Evolutionary conservation across 2,329 filamentous ascomycete species (phyloP).

Genomic region (Pseudopyricularia javanii): DNA sequence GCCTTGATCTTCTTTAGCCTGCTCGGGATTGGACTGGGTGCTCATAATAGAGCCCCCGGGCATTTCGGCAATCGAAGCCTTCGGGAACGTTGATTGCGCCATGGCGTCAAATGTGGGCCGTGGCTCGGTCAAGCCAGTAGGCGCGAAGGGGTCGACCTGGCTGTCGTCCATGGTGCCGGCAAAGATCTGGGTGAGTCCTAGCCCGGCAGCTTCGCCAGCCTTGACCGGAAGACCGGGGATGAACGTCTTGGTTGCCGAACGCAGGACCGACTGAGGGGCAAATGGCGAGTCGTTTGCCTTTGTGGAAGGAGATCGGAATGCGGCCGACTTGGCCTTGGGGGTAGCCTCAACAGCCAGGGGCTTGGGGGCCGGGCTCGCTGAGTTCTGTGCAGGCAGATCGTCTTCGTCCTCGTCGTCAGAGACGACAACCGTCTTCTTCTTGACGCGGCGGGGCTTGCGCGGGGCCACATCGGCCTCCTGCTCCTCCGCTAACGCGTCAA

Average conservation of each 20-base stretch:
- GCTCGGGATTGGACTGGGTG: constrained; percentile 30
- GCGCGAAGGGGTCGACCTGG: constrained; percentile 18
- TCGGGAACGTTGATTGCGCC: constrained; percentile 25
- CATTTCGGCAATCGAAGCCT: constrained; percentile 42
- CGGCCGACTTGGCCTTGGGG: constrained; percentile 30
- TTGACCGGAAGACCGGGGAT: constrained; percentile 55
- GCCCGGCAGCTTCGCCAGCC: constrained; percentile 39
- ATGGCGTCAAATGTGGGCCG: constrained; percentile 43
- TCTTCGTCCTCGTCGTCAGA: constrained; percentile 57
- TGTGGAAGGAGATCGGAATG: constrained; percentile 27
- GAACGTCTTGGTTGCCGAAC: constrained; percentile 56
- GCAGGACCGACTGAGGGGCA: constrained; percentile 52
- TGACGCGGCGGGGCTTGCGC: constrained; percentile 24
- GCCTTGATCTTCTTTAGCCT: constrained; percentile 21
- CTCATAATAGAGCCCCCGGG: constrained; percentile 41
- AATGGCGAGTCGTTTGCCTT: constrained; percentile 32
- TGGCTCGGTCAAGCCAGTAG: constrained; percentile 27
- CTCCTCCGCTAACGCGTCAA: constrained; percentile 8
- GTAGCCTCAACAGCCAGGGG: constrained; percentile 26
- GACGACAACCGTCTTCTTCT: constrained; percentile 39
- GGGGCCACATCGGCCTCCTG: not conserved
- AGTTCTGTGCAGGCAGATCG: constrained; percentile 19
- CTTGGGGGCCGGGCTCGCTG: constrained; percentile 8
- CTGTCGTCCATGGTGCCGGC: constrained; percentile 73
- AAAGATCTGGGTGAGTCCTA: constrained; percentile 83